Evolutionary conservation across 208 protist species (phyloP), one percentile per base, ranked within the genome.

Genomic region (Trypanosoma mega): DNA sequence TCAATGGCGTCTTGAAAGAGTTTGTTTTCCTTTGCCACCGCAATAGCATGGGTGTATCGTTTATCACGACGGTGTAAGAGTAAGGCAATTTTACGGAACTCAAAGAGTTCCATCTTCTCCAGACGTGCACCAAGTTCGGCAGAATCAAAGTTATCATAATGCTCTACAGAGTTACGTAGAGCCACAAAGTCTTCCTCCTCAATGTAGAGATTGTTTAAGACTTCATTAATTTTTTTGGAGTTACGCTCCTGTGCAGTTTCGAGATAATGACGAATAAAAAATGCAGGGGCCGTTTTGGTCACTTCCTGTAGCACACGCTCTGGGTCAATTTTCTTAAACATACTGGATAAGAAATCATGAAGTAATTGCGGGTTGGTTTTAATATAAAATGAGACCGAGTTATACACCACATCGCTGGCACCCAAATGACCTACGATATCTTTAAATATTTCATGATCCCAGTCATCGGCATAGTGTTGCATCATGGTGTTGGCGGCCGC

Each of bases 31-130:
- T 99, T 99, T 7, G 94, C 97, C 16, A 99, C 82, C 16, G 85
- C 84, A 41, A 99, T 94, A 34, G 97, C 88, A 65, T 98, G 85
- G 6, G 76, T 46, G 59, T 72, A 99, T 47, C 85, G 72, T 50
- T 92, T 87, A 82, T 98, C 97, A 54, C 85, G 85, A 61, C 87
- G 82, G 87, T 99, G 99, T 41, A 99, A 80, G 52, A 97, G 87
- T 6, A 98, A 86, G 26, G 98, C 97, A 59, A 99, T 98, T 60
- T 98, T 93, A 57, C 99, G 92, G 90, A 99, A 99, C 80, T 99
- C 98, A 23, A 99, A 87, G 11, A 99, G 79, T 62, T 98, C 96
- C 87, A 99, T 98, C 76, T 97, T 93, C 73, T 99, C 94, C 14
- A 99, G 85, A 45, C 78, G 69, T 43, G 93, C 74, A n/a, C 98